Percentiles rank a stretch among this genome's conserved stretches.
Conservation (phyloP, 495 filamentous ascomycete species). For the Penicillium verhagenii region DNA sequence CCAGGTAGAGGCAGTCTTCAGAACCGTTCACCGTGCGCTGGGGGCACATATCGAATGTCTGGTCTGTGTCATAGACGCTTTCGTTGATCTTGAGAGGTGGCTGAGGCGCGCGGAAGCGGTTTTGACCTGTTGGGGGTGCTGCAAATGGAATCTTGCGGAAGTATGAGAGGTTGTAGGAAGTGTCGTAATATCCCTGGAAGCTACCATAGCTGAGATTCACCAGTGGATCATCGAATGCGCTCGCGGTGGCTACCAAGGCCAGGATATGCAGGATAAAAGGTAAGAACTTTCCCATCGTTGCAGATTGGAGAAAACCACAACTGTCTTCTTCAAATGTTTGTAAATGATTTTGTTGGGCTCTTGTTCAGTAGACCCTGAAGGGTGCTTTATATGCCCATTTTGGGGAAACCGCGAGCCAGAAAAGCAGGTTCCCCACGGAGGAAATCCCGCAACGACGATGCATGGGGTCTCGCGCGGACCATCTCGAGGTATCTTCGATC, state of each 20-base stretch:
- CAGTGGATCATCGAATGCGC: slow-evolving; percentile 26
- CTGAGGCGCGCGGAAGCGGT: slow-evolving; percentile 57
- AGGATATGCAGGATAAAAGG: neutral
- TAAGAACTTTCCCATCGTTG: neutral
- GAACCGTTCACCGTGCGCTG: slow-evolving; percentile 58
- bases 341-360: neutral
- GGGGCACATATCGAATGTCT: slow-evolving; percentile 57
- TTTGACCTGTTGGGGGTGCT: slow-evolving; percentile 52
- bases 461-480: neutral
- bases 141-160: slow-evolving; percentile 60
- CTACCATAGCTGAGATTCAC: slow-evolving; percentile 52
- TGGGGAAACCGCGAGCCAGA: neutral
- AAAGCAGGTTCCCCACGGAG: neutral
- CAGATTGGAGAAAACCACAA: neutral
- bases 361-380: neutral
- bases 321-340: neutral
- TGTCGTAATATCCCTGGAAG: slow-evolving; percentile 57
- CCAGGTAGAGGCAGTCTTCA: slow-evolving; percentile 63
- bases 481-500: neutral
- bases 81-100: slow-evolving; percentile 45
- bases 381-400: neutral
- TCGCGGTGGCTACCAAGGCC: slow-evolving; percentile 8
- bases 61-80: slow-evolving; percentile 55
- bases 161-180: slow-evolving; percentile 50
- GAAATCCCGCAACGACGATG: neutral